phyloP scores from a whole-genome alignment of 768 basidiomycete genomes.

The Hysterangium stoloniferum region DNA sequence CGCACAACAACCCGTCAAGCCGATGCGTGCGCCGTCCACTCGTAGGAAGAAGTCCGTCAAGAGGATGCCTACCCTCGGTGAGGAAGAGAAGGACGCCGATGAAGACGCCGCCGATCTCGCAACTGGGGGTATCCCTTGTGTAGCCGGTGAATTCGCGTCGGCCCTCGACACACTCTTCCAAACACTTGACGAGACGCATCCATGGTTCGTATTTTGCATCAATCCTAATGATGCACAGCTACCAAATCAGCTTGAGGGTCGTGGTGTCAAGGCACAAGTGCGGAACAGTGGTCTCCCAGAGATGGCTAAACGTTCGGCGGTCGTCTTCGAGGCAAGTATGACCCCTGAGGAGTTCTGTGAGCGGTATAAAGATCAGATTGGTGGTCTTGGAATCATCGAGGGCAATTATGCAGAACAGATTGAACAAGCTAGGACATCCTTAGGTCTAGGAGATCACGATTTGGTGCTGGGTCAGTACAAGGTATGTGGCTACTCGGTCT shows the following conservation, averaged over 20 bases:
- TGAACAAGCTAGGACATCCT: constrained; percentile 46
- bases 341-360: constrained; percentile 80
- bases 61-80: constrained; percentile 50
- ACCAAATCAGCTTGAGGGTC: constrained; percentile 88
- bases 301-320: constrained; percentile 58
- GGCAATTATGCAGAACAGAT: constrained; percentile 54
- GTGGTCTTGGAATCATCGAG: constrained; percentile 46
- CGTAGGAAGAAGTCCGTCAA: constrained; percentile 70
- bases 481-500: constrained; percentile 34
- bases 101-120: constrained; percentile 24
- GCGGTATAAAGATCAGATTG: constrained; percentile 67
- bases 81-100: constrained; percentile 39
- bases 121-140: constrained; percentile 46
- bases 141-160: constrained; percentile 81
- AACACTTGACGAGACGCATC: constrained; percentile 81
- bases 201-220: constrained; percentile 89
- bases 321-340: constrained; percentile 78
- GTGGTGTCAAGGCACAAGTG: constrained; percentile 89
- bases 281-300: constrained; percentile 72
- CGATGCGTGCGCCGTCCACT: constrained; percentile 89
- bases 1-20: constrained; percentile 88
- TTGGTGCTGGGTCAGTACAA: constrained; percentile 77
- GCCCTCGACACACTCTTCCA: constrained; percentile 82
- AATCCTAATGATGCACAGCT: constrained; percentile 94
- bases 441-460: constrained; percentile 60